These are phyloP conservation scores for Biscogniauxia sp. DNA, from an alignment of 2,329 filamentous ascomycete genomes.

Conservation along the genomic window DNA sequence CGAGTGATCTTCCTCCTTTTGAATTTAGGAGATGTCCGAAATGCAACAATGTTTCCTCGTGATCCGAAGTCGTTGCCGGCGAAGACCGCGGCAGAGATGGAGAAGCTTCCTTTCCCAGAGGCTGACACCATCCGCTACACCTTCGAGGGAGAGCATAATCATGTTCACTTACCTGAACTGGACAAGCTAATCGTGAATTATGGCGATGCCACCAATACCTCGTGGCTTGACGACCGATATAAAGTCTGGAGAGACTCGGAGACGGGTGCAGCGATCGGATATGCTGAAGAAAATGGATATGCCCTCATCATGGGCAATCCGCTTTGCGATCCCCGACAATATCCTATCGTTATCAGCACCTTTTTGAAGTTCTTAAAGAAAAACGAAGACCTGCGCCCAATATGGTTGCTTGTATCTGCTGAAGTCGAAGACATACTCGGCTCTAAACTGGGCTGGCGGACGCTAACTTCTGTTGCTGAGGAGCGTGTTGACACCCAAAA, in stretches of 20 bases:
- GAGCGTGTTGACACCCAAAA: constrained; percentile 81
- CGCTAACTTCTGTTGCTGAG: constrained; percentile 83
- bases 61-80: constrained; percentile 84
- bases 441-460: constrained; percentile 80
- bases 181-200: constrained; percentile 94
- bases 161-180: constrained; percentile 65
- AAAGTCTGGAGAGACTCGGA: constrained; percentile 78
- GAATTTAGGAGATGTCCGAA: constrained; percentile 82
- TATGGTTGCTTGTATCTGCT: constrained; percentile 87
- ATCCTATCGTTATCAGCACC: constrained; percentile 66
- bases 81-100: constrained; percentile 39
- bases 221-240: constrained; percentile 87
- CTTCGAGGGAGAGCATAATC: constrained; percentile 41
- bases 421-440: constrained; percentile 78
- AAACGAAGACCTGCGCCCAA: constrained; percentile 67
- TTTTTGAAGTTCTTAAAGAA: constrained; percentile 76
- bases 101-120: constrained; percentile 76
- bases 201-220: constrained; percentile 89
- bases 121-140: constrained; percentile 74
- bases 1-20: constrained; percentile 84
- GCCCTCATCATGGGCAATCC: constrained; percentile 86
- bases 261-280: constrained; percentile 83
- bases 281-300: constrained; percentile 70
- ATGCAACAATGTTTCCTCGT: constrained; percentile 82
- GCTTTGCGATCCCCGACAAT: constrained; percentile 77